Conservation (phyloP, 2,329 filamentous ascomycete genomes). For the Curvularia eragrostidis region DNA sequence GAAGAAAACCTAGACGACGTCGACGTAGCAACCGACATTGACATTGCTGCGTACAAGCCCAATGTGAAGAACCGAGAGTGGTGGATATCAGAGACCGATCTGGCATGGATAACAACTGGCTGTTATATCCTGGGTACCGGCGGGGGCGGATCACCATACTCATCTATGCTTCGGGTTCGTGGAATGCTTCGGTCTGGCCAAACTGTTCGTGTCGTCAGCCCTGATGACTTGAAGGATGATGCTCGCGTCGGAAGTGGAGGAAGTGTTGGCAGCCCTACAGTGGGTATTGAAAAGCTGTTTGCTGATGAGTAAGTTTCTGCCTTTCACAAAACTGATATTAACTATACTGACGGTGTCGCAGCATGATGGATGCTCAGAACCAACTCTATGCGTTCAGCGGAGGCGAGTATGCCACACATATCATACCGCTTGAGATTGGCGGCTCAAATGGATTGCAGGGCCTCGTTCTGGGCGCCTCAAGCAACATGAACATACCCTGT, state of each 20-base stretch:
- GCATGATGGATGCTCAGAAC: slow-evolving; percentile 49
- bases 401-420: slow-evolving; percentile 43
- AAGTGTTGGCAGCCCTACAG: slow-evolving; percentile 53
- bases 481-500: slow-evolving; percentile 52
- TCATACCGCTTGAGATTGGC: slow-evolving; percentile 56
- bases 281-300: slow-evolving; percentile 53
- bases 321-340: not conserved
- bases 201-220: slow-evolving; percentile 52
- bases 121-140: slow-evolving; percentile 59
- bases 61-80: slow-evolving; percentile 50
- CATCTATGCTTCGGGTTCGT: slow-evolving; percentile 53
- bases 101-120: slow-evolving; percentile 56
- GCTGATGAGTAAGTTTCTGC: slow-evolving; percentile 49
- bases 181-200: slow-evolving; percentile 51
- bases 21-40: slow-evolving; percentile 26
- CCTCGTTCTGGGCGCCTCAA: slow-evolving; percentile 47
- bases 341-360: slow-evolving; percentile 13
- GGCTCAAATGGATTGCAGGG: slow-evolving; percentile 55
- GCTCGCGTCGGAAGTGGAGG: slow-evolving; percentile 56
- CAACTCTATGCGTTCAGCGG: slow-evolving; percentile 45
- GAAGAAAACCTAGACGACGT: slow-evolving; percentile 25
- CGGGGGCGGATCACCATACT: slow-evolving; percentile 57
- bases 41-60: slow-evolving; percentile 51
- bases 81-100: slow-evolving; percentile 55
- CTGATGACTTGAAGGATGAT: slow-evolving; percentile 53